These are phyloP conservation scores for Pichia sp. DNA, from an alignment of 1,139 yeast species.

Conservation along the genomic window DNA sequence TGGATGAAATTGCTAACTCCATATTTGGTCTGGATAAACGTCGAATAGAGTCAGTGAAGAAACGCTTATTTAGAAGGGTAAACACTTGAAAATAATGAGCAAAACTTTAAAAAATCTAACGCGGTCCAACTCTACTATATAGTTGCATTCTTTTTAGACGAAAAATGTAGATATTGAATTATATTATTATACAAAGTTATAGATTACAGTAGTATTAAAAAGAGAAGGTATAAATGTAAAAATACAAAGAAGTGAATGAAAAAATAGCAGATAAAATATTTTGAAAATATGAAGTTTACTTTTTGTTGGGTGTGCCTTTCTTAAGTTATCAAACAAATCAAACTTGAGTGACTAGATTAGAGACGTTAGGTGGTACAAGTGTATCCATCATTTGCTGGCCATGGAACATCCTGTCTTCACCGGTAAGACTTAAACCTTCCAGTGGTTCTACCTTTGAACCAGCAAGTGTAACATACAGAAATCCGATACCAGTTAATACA, in stretches of 20 bases:
- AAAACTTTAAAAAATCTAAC: too few species aligned
- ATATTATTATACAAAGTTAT: not conserved
- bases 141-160: too few species aligned
- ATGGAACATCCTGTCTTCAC: conserved; percentile 46
- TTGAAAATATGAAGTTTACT: too few species aligned
- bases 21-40: conserved; percentile 12
- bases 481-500: conserved; percentile 56
- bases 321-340: not conserved
- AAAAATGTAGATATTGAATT: not conserved
- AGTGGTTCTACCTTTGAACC: conserved; percentile 33
- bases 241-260: not conserved
- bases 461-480: conserved; percentile 45
- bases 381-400: conserved; percentile 53
- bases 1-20: conserved; percentile 17
- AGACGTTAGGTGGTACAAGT: conserved; percentile 39
- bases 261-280: too few species aligned
- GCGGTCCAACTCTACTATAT: not conserved
- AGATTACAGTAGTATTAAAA: not conserved
- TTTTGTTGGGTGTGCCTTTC: too few species aligned
- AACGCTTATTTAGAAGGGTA: too few species aligned
- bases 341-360: not conserved
- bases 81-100: too few species aligned
- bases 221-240: not conserved
- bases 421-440: conserved; percentile 29
- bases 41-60: too few species aligned